Percentiles rank a stretch among this genome's conserved stretches.
Conservation (phyloP, 331 rosid species). For the Malus hybrid region DNA sequence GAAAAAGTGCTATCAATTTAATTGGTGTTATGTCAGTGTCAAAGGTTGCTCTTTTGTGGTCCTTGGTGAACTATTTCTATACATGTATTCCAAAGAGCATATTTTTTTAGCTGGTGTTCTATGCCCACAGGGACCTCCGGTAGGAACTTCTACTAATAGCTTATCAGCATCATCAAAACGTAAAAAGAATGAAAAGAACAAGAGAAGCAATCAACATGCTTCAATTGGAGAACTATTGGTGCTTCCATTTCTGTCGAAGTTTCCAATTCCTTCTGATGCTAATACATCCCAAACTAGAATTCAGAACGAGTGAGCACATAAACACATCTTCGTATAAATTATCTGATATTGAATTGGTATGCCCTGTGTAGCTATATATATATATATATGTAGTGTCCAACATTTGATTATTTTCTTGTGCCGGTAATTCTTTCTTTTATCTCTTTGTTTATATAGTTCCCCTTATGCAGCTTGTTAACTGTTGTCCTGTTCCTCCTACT, state of each 20-base stretch:
- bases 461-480: not conserved
- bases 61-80: slow-evolving; percentile 2
- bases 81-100: not conserved
- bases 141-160: slow-evolving; percentile 28
- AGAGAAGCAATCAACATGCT: slow-evolving; percentile 34
- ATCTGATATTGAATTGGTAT: slow-evolving; percentile 3
- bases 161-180: slow-evolving; percentile 60
- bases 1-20: slow-evolving; percentile 82
- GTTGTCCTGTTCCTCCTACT: not conserved
- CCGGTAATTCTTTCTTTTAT: not conserved
- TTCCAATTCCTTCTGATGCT: slow-evolving; percentile 66
- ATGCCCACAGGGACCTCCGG: slow-evolving; percentile 70
- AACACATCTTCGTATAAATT: slow-evolving; percentile 6
- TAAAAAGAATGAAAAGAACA: slow-evolving; percentile 71
- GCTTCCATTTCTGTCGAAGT: slow-evolving; percentile 83
- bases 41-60: slow-evolving; percentile 45
- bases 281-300: slow-evolving; percentile 39
- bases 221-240: slow-evolving; percentile 83
- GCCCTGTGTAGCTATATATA: slow-evolving; percentile 7
- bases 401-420: not conserved
- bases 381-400: not conserved
- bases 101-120: not conserved
- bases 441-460: not conserved
- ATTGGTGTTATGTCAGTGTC: slow-evolving; percentile 82
- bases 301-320: slow-evolving; percentile 54